phyloP scores from a whole-genome alignment of 2,329 filamentous ascomycete genomes.

The Parastagonospora nodorum region DNA sequence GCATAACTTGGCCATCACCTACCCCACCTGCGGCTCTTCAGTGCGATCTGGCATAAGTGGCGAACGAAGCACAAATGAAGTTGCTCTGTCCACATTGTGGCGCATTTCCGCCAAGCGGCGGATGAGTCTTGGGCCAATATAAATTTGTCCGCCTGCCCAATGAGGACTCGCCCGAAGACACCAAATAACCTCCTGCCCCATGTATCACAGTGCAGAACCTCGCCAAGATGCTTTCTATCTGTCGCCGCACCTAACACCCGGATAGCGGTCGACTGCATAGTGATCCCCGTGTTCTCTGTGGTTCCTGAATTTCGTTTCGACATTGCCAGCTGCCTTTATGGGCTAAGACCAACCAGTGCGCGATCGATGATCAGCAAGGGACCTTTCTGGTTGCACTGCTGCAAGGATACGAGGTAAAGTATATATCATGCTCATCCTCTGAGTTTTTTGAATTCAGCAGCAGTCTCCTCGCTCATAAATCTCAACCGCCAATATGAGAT shows the following conservation, averaged over 20 bases:
- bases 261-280: slow-evolving; percentile 11
- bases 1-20: not conserved
- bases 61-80: not conserved
- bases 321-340: slow-evolving; percentile 28
- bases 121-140: slow-evolving; percentile 17
- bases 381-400: slow-evolving; percentile 3
- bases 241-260: slow-evolving; percentile 17
- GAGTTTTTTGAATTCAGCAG: slow-evolving; percentile 4
- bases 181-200: slow-evolving; percentile 21
- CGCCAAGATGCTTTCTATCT: slow-evolving; percentile 7
- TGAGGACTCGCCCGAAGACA: slow-evolving; percentile 17
- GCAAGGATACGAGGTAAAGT: slow-evolving; percentile 14
- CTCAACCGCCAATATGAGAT: slow-evolving; percentile 34
- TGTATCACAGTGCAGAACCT: slow-evolving; percentile 16
- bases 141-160: slow-evolving; percentile 25
- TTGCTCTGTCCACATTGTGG: slow-evolving; percentile 18
- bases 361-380: slow-evolving; percentile 3
- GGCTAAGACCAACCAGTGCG: slow-evolving; percentile 18
- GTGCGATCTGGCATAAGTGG: not conserved
- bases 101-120: slow-evolving; percentile 15
- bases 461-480: slow-evolving; percentile 12
- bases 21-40: too few species aligned
- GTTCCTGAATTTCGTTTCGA: slow-evolving; percentile 22
- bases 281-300: slow-evolving; percentile 5
- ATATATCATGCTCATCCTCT: slow-evolving; percentile 21